Evolutionary conservation across 352 stramenopile genomes (phyloP).

Genomic region (Phytopythium cucurbitacearum): DNA sequence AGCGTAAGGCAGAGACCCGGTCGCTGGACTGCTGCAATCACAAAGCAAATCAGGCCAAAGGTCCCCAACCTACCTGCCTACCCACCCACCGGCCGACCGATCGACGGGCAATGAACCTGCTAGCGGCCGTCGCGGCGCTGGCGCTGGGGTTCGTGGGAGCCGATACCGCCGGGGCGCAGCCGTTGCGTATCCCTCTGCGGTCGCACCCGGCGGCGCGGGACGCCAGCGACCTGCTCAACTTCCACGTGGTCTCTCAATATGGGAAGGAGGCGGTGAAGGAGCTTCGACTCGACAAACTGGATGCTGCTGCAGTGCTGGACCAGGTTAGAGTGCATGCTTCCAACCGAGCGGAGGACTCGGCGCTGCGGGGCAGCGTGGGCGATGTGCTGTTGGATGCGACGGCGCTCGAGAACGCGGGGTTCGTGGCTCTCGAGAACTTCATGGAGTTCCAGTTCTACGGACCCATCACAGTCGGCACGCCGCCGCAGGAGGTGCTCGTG

Average conservation of each 20-base stretch:
- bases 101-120: conserved; percentile 5
- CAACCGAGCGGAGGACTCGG: conserved; percentile 2
- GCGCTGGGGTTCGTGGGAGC: background rate
- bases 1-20: background rate
- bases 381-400: conserved; percentile 23
- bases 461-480: conserved; percentile 52
- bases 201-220: conserved; percentile 17
- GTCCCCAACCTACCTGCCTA: background rate
- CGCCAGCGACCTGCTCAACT: conserved; percentile 27
- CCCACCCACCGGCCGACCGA: background rate
- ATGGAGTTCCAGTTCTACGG: conserved; percentile 86
- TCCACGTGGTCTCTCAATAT: conserved; percentile 20
- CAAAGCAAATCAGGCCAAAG: background rate
- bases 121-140: conserved; percentile 6
- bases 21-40: background rate
- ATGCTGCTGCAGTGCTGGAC: conserved; percentile 13
- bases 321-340: conserved; percentile 11
- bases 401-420: conserved; percentile 24
- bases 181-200: conserved; percentile 42
- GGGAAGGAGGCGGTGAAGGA: conserved; percentile 2
- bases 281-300: conserved; percentile 2
- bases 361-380: background rate
- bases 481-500: conserved; percentile 66
- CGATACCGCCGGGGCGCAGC: background rate
- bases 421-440: conserved; percentile 70